Evolutionary conservation across 768 basidiomycete species (phyloP).

Genomic region (Auricularia heimuer): DNA sequence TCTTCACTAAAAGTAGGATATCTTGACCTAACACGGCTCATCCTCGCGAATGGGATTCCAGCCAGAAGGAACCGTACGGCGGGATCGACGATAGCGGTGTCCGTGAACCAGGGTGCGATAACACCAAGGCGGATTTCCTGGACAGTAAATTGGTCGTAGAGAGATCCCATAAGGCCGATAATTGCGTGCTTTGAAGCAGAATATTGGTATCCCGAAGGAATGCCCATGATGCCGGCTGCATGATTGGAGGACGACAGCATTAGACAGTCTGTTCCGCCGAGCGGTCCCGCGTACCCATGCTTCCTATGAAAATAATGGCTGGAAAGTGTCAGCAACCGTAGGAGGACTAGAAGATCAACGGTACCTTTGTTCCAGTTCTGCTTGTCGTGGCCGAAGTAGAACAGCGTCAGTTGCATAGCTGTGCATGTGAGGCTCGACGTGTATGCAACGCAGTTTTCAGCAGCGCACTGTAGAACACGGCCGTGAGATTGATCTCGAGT

Average conservation of each 20-base stretch:
- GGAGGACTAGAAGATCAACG: neutral
- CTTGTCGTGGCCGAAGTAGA: slow-evolving; percentile 35
- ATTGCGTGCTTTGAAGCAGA: slow-evolving; percentile 45
- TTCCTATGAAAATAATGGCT: slow-evolving; percentile 42
- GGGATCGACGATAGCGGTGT: slow-evolving; percentile 18
- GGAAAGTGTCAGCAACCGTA: slow-evolving; percentile 24
- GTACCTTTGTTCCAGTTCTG: slow-evolving; percentile 10
- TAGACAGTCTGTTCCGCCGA: neutral
- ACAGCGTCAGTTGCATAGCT: slow-evolving; percentile 42
- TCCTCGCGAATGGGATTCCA: neutral
- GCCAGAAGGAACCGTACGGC: neutral
- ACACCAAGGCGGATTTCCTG: slow-evolving; percentile 35
- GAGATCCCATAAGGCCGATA: slow-evolving; percentile 42
- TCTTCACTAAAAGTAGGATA: neutral
- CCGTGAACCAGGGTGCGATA: slow-evolving; percentile 46
- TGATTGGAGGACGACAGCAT: too few relatives aligned
- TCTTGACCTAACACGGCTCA: neutral
- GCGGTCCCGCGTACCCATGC: slow-evolving; percentile 33
- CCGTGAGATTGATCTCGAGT: slow-evolving; percentile 25
- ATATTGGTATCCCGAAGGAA: slow-evolving; percentile 40
- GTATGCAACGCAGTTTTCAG: neutral
- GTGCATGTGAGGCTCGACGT: slow-evolving; percentile 1
- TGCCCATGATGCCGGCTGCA: slow-evolving; percentile 39
- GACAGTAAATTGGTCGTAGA: slow-evolving; percentile 26
- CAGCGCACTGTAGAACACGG: slow-evolving; percentile 3